phyloP scores from a whole-genome alignment of 2,329 filamentous ascomycete species.

The Alternaria arbusti region DNA sequence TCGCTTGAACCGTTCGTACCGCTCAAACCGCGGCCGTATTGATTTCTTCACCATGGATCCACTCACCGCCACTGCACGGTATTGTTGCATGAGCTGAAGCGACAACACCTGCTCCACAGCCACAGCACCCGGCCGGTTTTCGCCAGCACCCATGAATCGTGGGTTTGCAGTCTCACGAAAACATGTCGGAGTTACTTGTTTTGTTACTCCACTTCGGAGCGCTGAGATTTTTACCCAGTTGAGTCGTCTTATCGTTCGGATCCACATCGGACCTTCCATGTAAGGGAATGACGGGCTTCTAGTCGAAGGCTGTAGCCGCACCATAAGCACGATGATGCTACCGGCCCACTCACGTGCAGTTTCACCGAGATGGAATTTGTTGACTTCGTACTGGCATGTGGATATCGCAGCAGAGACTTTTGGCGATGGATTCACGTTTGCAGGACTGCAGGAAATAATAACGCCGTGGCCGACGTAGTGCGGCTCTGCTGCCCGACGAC shows the following conservation, averaged over 20 bases:
- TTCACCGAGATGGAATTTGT: background rate
- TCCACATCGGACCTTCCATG: constrained; percentile 1
- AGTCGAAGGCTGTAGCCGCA: constrained; percentile 2
- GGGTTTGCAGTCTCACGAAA: constrained; percentile 3
- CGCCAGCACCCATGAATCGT: constrained; percentile 9
- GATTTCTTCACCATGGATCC: background rate
- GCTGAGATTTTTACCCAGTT: constrained; percentile 4
- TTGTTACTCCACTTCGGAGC: constrained; percentile 1
- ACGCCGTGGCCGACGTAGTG: background rate
- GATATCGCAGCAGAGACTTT: constrained; percentile 7
- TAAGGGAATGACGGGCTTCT: background rate
- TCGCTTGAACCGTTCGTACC: background rate
- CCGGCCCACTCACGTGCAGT: constrained; percentile 5
- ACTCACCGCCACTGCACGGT: background rate
- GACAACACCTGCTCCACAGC: constrained; percentile 14
- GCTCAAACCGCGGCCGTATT: background rate
- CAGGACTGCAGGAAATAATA: background rate
- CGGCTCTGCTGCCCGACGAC: background rate
- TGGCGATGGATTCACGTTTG: background rate
- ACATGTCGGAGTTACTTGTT: background rate
- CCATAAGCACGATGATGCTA: constrained; percentile 10
- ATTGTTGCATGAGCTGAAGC: constrained; percentile 8
- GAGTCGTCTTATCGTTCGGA: background rate
- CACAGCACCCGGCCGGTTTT: constrained; percentile 17
- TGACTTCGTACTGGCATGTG: constrained; percentile 2